Base-by-base conservation (phyloP, 257 asterid species). In the Capsicum rhomboideum region DNA sequence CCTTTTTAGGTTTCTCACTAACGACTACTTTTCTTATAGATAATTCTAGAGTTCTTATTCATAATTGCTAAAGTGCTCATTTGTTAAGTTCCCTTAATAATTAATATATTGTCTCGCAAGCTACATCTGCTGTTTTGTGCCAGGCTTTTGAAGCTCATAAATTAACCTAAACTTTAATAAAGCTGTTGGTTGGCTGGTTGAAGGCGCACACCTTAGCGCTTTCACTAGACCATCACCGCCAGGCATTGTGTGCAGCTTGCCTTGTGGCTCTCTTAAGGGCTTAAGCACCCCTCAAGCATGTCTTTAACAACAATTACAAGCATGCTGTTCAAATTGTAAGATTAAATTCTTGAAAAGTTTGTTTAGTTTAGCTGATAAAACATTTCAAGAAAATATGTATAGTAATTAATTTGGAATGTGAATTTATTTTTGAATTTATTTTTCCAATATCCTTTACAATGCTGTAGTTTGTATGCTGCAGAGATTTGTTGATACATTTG, bases 401-500 rank as follows among this genome's bases (percentile, higher is more conserved):
- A 46, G 80, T 46, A 75, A 23, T 50, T 50, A 23, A 49, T 46
- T 77, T 50, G 46, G 82, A 77, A 31, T 77, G 23, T 28, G 64
- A 77, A 75, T 75, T 23, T 29, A 9, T 49, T 72, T 75, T 28
- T 28, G 64, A 77, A 75, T 75, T 23, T 29, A 9, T 49, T 72
- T 75, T 28, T 83, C 66, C 64, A 54, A 66, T 81, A 83, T 31
- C 82, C 64, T 77, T 77, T 44, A 77, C 26, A 28, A 28, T 86
- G 84, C 84, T 56, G 72, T 52, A 26, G 42, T 85, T 21, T 20
- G 52, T 56, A 49, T 75, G 71, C 69, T 68, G 52, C 71, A 52
- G 63, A 79, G 71, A 83, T 83, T 85, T 58, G 71, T 84, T 54
- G 55, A 55, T 61, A 37, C n/a, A 44, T 29, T n/a, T 29, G 67